These are phyloP conservation scores for Saccharomycopsis hybrid DNA, from an alignment of 1,139 yeast species.

Conservation along the genomic window DNA sequence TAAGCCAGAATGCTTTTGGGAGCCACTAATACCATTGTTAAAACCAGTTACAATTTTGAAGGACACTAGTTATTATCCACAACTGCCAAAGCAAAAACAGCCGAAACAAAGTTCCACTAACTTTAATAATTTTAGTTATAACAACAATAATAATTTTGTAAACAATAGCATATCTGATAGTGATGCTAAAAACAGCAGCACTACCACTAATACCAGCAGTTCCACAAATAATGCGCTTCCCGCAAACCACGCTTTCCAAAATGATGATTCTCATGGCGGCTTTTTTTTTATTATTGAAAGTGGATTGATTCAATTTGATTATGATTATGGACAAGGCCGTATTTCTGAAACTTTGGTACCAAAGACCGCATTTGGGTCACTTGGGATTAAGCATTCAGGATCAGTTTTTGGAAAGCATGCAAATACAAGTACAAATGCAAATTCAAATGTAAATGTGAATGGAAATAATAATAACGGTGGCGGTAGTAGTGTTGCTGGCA, in stretches of 20 bases:
- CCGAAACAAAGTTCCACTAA: no score
- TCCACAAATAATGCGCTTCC: conserved; percentile 12
- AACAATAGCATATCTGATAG: conserved; percentile 38
- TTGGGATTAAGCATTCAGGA: conserved; percentile 17
- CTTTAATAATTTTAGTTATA: no score
- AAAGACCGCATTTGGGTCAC: conserved; percentile 78
- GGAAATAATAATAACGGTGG: no score
- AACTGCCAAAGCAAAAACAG: no score
- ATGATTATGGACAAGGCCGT: conserved; percentile 47
- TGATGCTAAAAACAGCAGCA: conserved; percentile 29
- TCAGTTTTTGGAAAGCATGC: neutral
- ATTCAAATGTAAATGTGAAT: conserved; percentile 10
- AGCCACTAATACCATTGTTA: conserved; percentile 46
- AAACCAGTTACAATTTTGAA: conserved; percentile 43
- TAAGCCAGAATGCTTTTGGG: conserved; percentile 63
- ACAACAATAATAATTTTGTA: conserved; percentile 4
- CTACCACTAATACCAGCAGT: neutral
- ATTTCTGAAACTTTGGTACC: conserved; percentile 77
- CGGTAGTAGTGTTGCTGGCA: no score
- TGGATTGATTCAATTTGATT: conserved; percentile 63
- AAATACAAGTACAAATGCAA: no score
- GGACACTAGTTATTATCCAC: conserved; percentile 32
- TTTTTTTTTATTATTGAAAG: conserved; percentile 68
- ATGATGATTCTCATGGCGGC: conserved; percentile 24
- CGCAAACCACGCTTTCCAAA: conserved; percentile 19